A percentile compares a stretch with the other conserved stretches of the same genome.
phyloP scores from a whole-genome alignment of 805 yeast species.

The Zygosaccharomyces bisporus region DNA sequence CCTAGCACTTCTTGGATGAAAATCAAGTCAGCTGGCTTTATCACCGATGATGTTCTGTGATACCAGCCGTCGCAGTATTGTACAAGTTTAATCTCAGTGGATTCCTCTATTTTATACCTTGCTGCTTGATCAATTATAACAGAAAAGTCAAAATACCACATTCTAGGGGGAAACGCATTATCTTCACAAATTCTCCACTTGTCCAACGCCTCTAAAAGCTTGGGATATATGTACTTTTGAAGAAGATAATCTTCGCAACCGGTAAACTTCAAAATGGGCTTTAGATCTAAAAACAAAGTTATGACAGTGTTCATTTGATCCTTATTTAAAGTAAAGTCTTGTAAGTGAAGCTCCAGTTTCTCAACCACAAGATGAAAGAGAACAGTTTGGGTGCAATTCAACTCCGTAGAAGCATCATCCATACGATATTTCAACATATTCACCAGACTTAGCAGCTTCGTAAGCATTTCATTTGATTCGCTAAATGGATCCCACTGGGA shows the following conservation, averaged over 20 bases:
- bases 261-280: slow-evolving; percentile 21
- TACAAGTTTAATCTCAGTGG: slow-evolving; percentile 12
- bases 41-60: slow-evolving; percentile 13
- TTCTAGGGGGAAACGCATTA: slow-evolving; percentile 11
- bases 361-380: slow-evolving; percentile 17
- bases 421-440: slow-evolving; percentile 22
- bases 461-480: slow-evolving; percentile 4
- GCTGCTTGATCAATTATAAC: slow-evolving; percentile 11
- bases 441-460: slow-evolving; percentile 10
- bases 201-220: slow-evolving; percentile 34
- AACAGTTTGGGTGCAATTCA: slow-evolving; percentile 28
- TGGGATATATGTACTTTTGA: slow-evolving; percentile 37
- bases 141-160: slow-evolving; percentile 24
- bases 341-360: slow-evolving; percentile 11
- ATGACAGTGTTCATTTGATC: slow-evolving; percentile 9
- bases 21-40: slow-evolving; percentile 12
- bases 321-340: slow-evolving; percentile 13
- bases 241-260: slow-evolving; percentile 28
- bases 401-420: slow-evolving; percentile 12
- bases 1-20: slow-evolving; percentile 18
- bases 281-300: slow-evolving; percentile 21
- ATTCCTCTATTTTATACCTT: slow-evolving; percentile 8
- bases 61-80: slow-evolving; percentile 23
- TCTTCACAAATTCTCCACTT: slow-evolving; percentile 34
- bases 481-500: slow-evolving; percentile 13